Conservation (phyloP, 805 yeast genomes). For the Priceomyces carsonii region DNA sequence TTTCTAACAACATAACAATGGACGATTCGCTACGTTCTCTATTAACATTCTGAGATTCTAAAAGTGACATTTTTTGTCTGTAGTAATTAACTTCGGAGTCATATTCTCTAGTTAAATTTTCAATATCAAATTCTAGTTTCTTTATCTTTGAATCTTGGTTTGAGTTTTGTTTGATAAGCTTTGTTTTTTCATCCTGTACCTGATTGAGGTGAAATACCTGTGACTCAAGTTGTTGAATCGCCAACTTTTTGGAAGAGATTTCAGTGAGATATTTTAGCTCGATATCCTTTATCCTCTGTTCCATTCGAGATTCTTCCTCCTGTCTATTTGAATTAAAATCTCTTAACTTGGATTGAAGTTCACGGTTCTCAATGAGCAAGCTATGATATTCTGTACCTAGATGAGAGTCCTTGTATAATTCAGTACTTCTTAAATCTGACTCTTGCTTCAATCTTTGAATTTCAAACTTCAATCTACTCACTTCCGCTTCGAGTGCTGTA, state of each 20-base stretch:
- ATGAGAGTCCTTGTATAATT: constrained; percentile 8
- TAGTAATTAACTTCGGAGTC: constrained; percentile 35
- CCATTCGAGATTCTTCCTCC: constrained; percentile 11
- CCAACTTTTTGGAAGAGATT: constrained; percentile 36
- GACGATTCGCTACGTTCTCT: constrained; percentile 13
- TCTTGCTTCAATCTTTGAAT: constrained; percentile 36
- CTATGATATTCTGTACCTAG: constrained; percentile 14
- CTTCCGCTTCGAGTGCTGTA: constrained; percentile 25
- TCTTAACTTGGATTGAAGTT: constrained; percentile 22
- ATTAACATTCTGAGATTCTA: constrained; percentile 7
- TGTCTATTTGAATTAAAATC: constrained; percentile 5
- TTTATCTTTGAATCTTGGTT: constrained; percentile 40
- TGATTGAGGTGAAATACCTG: constrained; percentile 33
- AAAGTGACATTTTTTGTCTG: constrained; percentile 22
- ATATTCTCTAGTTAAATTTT: constrained; percentile 32
- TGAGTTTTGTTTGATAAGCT: constrained; percentile 33
- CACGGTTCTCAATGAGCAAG: constrained; percentile 11
- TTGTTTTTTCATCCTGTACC: constrained; percentile 37
- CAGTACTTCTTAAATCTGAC: constrained; percentile 29
- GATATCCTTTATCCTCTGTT: constrained; percentile 13
- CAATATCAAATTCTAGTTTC: constrained; percentile 37
- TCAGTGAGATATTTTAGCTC: constrained; percentile 14
- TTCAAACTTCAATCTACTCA: constrained; percentile 36
- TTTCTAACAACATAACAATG: constrained; percentile 27
- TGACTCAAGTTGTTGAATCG: constrained; percentile 30